phyloP scores from a whole-genome alignment of 345 rosid genomes.

The Murraya paniculata region DNA sequence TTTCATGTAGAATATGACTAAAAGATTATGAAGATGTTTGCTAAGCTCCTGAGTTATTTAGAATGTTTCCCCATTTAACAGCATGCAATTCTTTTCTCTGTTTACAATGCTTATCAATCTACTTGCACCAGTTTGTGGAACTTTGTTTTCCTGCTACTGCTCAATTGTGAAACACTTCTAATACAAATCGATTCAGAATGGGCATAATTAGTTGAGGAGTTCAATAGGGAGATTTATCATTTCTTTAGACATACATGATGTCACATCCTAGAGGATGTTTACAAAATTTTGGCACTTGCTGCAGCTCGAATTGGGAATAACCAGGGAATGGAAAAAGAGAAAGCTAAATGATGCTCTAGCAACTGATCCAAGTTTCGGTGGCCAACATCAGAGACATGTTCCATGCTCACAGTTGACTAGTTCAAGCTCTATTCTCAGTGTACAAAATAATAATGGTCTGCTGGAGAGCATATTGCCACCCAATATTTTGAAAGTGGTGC shows the following conservation, averaged over 20 bases:
- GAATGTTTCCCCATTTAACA: too few species aligned
- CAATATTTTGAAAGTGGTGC: neutral
- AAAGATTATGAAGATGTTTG: neutral
- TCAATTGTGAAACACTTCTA: too few species aligned
- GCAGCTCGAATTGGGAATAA: constrained; percentile 30
- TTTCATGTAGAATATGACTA: neutral
- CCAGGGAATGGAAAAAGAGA: constrained; percentile 22
- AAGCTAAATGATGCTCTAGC: neutral
- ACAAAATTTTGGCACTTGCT: neutral
- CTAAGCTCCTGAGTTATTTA: neutral
- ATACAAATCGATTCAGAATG: too few species aligned
- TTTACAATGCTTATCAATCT: too few species aligned
- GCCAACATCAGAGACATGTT: neutral
- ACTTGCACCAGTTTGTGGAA: too few species aligned
- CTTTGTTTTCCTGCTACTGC: too few species aligned
- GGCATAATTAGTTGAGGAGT: too few species aligned
- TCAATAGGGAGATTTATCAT: too few species aligned
- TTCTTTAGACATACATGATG: too few species aligned
- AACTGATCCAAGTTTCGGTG: neutral
- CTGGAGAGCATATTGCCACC: neutral
- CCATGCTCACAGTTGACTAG: constrained; percentile 1
- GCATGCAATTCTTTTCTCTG: too few species aligned
- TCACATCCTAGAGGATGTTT: too few species aligned
- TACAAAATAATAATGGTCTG: neutral
- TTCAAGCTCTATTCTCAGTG: constrained; percentile 3